phyloP scores from a whole-genome alignment of 257 asterid genomes.

The Pogostemon cablin region DNA sequence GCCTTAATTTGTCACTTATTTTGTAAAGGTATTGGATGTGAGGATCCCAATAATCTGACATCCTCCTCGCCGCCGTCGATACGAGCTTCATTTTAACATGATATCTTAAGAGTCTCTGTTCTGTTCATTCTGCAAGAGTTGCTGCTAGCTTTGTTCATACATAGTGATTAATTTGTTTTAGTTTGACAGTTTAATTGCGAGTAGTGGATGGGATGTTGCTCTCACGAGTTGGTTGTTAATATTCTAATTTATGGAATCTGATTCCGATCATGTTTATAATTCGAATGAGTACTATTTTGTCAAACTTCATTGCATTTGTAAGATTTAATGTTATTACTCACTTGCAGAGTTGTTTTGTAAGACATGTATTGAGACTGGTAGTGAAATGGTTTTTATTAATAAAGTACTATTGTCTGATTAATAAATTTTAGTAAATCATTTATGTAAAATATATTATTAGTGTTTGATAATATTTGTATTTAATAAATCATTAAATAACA shows the following conservation, averaged over 20 bases:
- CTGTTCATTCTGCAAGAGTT: constrained; percentile 19
- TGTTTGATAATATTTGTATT: no score
- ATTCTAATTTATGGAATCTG: constrained; percentile 25
- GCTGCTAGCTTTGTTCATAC: neutral
- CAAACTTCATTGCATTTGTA: no score
- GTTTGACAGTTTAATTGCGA: neutral
- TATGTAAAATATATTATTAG: no score
- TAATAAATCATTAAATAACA: no score
- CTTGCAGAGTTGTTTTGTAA: no score
- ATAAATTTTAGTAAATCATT: no score
- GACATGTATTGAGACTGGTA: no score
- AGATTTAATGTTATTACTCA: no score
- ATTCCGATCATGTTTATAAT: constrained; percentile 4
- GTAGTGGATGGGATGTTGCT: neutral
- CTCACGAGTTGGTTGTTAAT: neutral
- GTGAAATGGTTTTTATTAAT: no score
- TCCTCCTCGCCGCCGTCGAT: constrained; percentile 54
- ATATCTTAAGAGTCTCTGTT: neutral
- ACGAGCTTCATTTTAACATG: neutral
- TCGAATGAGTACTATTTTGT: no score
- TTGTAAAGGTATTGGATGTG: constrained; percentile 54
- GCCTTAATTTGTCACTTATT: constrained; percentile 21
- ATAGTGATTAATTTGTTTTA: no score
- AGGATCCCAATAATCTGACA: constrained; percentile 48
- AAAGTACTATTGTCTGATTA: no score